Base-by-base conservation (phyloP, 495 filamentous ascomycete genomes). In the Poronia punctata region DNA sequence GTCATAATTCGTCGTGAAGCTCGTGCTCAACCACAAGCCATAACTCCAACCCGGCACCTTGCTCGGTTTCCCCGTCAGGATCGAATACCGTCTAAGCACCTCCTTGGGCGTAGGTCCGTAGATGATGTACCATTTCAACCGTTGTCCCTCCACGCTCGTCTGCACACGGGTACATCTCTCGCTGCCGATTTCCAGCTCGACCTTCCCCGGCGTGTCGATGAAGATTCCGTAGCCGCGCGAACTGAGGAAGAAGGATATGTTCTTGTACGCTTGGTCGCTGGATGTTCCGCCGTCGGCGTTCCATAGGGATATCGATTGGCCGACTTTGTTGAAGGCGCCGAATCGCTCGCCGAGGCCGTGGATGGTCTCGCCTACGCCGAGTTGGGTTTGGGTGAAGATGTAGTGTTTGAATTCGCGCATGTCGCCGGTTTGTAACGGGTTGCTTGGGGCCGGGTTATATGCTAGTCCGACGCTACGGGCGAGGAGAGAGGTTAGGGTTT, bases 231-330 rank as follows among this genome's bases (percentile, higher is more conserved):
- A 87, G 1, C 80, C 80, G 10, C 68, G 64, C 1, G 75, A 82
- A 41, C 75, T 82, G 23, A 86, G 60, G 56, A 79, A 84, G 57
- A 85, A 85, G 2, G 79, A 74, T 5, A 85, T 67, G 49, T 85
- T 86, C 61, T 85, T 85, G 54, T 87, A 87, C 0, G 80, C 79
- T 43, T 83, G 70, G 35, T 85, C 81, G 12, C 71, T 78, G 0
- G 73, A 79, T 12, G 83, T 85, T 7, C 81, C 82, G 2, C 82
- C 82, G 47, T 87, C 82, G 22, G 77, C 75, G 41, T 85, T 84
- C 79, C 80, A 84, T 14, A 86, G 70, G 37, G 72, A 70, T 2
- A 87, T 66, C 4, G 64, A 67, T 55, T 85, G 80, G 7, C 82
- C 82, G 22, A 83, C 79, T 54, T 82, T 83, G 46, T 78, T 78